Conservation (phyloP, 2,329 filamentous ascomycete species). For the Plenodomus biglobosus region DNA sequence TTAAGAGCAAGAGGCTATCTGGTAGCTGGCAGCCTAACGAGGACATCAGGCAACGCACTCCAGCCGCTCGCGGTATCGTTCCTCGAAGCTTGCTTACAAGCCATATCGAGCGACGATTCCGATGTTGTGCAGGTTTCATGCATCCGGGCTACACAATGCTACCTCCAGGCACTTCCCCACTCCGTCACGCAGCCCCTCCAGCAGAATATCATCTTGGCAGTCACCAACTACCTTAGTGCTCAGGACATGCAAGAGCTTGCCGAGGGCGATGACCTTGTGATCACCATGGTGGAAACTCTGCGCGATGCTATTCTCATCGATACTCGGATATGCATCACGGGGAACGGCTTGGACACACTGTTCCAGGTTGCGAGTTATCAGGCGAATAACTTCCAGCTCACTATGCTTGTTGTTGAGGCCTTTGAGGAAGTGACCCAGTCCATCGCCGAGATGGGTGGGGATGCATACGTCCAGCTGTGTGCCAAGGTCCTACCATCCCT, state of each 20-base stretch:
- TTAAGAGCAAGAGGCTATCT: conserved; percentile 85
- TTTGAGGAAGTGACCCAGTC: conserved; percentile 83
- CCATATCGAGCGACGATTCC: conserved; percentile 72
- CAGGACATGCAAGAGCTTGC: conserved; percentile 82
- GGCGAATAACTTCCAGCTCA: conserved; percentile 87
- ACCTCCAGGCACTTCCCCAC: conserved; percentile 58
- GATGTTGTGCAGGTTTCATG: conserved; percentile 92
- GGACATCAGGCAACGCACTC: conserved; percentile 62
- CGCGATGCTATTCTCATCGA: conserved; percentile 81
- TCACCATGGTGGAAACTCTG: conserved; percentile 84
- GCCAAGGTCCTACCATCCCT: conserved; percentile 84
- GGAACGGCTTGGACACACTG: conserved; percentile 76
- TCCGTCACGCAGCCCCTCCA: conserved; percentile 61
- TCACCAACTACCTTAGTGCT: conserved; percentile 72
- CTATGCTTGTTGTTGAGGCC: conserved; percentile 81
- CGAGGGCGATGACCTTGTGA: conserved; percentile 88
- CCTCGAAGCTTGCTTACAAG: conserved; percentile 72
- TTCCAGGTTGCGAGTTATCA: conserved; percentile 89
- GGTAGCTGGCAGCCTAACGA: conserved; percentile 76
- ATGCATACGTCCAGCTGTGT: conserved; percentile 77
- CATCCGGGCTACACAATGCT: conserved; percentile 79
- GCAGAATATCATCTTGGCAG: conserved; percentile 58
- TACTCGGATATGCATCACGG: conserved; percentile 70
- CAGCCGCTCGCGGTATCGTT: conserved; percentile 60
- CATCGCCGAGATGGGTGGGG: conserved; percentile 64